phyloP scores from a whole-genome alignment of 306 rosid species.

The Lotus japonicus region DNA sequence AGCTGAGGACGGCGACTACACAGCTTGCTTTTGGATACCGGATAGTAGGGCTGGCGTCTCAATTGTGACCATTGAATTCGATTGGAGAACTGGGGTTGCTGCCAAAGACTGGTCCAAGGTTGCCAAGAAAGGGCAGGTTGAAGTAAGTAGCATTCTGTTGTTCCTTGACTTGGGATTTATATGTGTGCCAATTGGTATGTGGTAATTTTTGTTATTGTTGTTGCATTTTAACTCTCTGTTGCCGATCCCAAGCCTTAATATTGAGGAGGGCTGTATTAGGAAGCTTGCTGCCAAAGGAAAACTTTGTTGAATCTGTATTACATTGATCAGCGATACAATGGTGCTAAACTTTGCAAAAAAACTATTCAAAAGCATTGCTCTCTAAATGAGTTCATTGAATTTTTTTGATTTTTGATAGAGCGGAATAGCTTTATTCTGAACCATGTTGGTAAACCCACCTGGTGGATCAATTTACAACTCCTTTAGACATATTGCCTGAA shows the following conservation, averaged over 20 bases:
- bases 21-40: constrained; percentile 64
- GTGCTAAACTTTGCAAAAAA: neutral
- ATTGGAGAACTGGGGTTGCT: constrained; percentile 84
- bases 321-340: neutral
- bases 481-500: neutral
- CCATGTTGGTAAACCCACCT: neutral
- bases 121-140: constrained; percentile 89
- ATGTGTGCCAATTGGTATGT: neutral
- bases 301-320: neutral
- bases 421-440: neutral
- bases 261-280: neutral
- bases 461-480: neutral
- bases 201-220: neutral
- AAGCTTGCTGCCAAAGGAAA: neutral
- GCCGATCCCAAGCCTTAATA: neutral
- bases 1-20: constrained; percentile 66
- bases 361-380: neutral
- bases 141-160: constrained; percentile 43
- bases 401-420: neutral
- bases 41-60: constrained; percentile 33
- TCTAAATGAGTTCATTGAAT: neutral
- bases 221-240: constrained; percentile 4
- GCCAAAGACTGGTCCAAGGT: constrained; percentile 89
- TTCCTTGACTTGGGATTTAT: neutral
- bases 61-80: constrained; percentile 55